phyloP scores from a whole-genome alignment of 768 basidiomycete genomes.

The Mycena polygramma region DNA sequence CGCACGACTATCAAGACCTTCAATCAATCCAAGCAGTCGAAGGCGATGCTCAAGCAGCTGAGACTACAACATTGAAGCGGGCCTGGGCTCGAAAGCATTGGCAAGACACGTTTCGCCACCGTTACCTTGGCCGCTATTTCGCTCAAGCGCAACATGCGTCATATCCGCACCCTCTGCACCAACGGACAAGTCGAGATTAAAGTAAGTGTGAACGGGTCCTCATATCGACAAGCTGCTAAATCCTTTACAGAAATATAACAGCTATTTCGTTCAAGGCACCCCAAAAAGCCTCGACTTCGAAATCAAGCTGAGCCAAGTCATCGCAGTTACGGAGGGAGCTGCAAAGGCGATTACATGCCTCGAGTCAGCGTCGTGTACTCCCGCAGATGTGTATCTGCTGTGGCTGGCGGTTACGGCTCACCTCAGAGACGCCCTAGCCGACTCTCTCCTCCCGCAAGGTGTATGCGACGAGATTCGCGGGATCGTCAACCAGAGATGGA shows the following conservation, averaged over 20 bases:
- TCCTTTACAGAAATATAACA: conserved; percentile 4
- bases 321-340: conserved; percentile 1
- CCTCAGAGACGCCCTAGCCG: neutral
- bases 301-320: conserved; percentile 11
- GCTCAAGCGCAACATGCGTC: neutral
- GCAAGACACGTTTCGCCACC: conserved; percentile 43
- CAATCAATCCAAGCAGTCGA: conserved; percentile 12
- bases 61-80: conserved; percentile 32
- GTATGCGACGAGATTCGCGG: conserved; percentile 16
- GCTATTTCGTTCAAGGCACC: conserved; percentile 2
- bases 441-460: neutral
- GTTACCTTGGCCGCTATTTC: conserved; percentile 36
- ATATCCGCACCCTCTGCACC: neutral
- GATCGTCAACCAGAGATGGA: conserved; percentile 7
- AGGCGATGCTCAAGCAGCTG: neutral
- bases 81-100: conserved; percentile 44
- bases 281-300: conserved; percentile 13
- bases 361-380: conserved; percentile 14
- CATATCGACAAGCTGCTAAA: neutral
- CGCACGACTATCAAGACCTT: neutral
- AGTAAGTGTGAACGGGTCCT: neutral
- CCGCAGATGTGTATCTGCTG: conserved; percentile 5
- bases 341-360: conserved; percentile 11
- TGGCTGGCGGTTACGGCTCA: conserved; percentile 15
- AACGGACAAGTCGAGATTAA: conserved; percentile 13